phyloP scores from a whole-genome alignment of 441 rosid species.

The Lepidium campestre region DNA sequence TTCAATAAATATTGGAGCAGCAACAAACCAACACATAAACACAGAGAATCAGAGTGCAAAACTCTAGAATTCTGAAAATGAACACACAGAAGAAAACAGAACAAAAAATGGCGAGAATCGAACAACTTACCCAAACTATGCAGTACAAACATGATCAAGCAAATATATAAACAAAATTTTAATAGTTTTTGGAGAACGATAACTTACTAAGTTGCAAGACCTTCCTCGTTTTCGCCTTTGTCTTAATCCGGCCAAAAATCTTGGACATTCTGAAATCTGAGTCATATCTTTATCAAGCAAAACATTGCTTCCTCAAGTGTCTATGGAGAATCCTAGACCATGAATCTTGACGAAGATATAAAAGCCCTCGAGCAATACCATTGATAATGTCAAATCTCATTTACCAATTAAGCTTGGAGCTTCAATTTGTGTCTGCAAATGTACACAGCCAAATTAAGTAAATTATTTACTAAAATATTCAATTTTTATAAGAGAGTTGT shows the following conservation, averaged over 20 bases:
- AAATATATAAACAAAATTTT: not conserved
- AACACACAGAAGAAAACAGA: not conserved
- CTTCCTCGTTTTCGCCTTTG: too few species aligned
- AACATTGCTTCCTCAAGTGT: conserved; percentile 53
- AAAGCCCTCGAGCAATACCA: conserved; percentile 56
- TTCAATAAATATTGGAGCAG: not conserved
- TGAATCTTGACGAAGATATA: conserved; percentile 64
- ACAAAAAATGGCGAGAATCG: conserved; percentile 1
- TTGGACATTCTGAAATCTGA: conserved; percentile 1
- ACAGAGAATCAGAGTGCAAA: not conserved
- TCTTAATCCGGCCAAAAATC: not conserved
- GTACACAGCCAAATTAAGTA: not conserved
- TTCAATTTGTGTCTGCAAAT: conserved; percentile 31
- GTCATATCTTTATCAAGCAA: conserved; percentile 49
- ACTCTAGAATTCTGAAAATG: not conserved
- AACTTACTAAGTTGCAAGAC: too few species aligned
- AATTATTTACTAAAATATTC: not conserved
- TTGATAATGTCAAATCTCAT: conserved; percentile 36
- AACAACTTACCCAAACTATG: conserved; percentile 12
- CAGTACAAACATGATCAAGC: conserved; percentile 6
- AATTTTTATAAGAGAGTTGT: not conserved
- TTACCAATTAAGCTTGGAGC: conserved; percentile 39
- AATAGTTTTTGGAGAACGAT: too few species aligned
- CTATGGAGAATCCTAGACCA: conserved; percentile 58
- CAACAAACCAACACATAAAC: not conserved